Percentiles rank a stretch among this genome's conserved stretches.
Conservation (phyloP, 2,329 filamentous ascomycete species). For the Fusarium keratoplasticum region DNA sequence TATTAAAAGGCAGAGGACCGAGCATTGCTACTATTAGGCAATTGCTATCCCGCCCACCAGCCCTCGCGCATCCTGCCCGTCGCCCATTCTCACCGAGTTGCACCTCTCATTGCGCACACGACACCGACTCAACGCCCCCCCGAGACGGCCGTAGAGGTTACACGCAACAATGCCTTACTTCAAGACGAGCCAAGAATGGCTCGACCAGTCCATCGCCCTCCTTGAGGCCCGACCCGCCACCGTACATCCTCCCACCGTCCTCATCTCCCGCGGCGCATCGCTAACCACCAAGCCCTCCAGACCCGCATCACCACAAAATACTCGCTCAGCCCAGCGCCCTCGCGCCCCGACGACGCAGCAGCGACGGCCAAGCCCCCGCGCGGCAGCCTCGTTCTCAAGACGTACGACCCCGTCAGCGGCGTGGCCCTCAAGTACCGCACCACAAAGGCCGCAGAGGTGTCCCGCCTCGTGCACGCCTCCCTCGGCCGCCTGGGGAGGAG, state of each 20-base stretch:
- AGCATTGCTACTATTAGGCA: neutral
- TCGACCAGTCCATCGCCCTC: constrained; percentile 86
- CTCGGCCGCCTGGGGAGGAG: constrained; percentile 80
- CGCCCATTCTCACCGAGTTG: neutral
- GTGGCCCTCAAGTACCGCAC: constrained; percentile 91
- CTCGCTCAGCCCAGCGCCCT: constrained; percentile 67
- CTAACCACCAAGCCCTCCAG: constrained; percentile 58
- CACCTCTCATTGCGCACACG: constrained; percentile 8
- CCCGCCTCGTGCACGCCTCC: constrained; percentile 77
- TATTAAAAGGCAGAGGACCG: neutral
- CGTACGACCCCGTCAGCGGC: constrained; percentile 85
- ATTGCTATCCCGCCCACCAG: neutral
- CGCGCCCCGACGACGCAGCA: constrained; percentile 45
- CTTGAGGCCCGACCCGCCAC: constrained; percentile 87
- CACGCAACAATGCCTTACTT: constrained; percentile 78
- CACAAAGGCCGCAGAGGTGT: constrained; percentile 90
- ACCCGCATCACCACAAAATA: constrained; percentile 95
- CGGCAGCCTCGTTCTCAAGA: constrained; percentile 85
- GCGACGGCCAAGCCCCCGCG: constrained; percentile 62
- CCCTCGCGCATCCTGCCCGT: neutral
- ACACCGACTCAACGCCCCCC: neutral
- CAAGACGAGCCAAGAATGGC: constrained; percentile 87
- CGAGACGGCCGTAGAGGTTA: neutral
- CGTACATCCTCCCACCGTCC: constrained; percentile 63
- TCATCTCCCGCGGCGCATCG: constrained; percentile 10